Conservation (phyloP, 2,329 filamentous ascomycete genomes). For the Cercospora nicotianae region DNA sequence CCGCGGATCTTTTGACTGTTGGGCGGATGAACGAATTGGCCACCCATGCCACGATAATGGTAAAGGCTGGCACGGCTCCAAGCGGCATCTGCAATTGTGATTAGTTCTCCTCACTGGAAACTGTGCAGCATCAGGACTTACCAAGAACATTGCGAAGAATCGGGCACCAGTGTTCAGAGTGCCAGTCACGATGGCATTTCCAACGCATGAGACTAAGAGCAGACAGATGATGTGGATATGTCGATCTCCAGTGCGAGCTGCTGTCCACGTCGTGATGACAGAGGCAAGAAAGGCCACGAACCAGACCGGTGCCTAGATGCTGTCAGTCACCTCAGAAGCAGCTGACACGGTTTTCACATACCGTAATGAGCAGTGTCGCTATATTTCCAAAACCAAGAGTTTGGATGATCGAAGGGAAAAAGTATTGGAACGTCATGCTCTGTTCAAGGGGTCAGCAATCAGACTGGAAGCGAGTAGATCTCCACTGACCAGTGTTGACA, state of each 20-base stretch:
- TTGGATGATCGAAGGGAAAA: slow-evolving; percentile 10
- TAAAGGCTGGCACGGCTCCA: slow-evolving; percentile 35
- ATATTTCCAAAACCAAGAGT: slow-evolving; percentile 5
- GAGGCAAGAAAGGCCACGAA: slow-evolving; percentile 9
- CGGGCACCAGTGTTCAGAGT: slow-evolving; percentile 5
- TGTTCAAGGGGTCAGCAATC: not conserved
- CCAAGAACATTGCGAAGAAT: slow-evolving; percentile 8
- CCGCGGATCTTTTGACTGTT: slow-evolving; percentile 74
- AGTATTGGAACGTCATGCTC: slow-evolving; percentile 16
- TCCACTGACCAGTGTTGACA: slow-evolving; percentile 9
- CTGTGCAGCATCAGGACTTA: not conserved
- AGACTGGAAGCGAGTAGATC: not conserved
- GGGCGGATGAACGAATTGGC: slow-evolving; percentile 42
- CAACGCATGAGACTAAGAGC: slow-evolving; percentile 1
- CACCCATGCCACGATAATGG: slow-evolving; percentile 35
- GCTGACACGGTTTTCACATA: not conserved
- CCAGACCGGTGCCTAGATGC: slow-evolving; percentile 7
- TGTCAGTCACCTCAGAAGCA: not conserved
- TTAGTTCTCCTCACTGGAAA: not conserved
- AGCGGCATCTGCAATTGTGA: slow-evolving; percentile 4
- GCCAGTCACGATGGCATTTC: slow-evolving; percentile 9
- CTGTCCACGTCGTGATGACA: slow-evolving; percentile 7
- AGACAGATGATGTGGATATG: slow-evolving; percentile 8
- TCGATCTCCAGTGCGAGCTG: slow-evolving; percentile 2
- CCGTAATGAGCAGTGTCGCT: slow-evolving; percentile 5